These are phyloP conservation scores for Solanum sejunctum DNA, from an alignment of 257 asterid species.

Conservation along the genomic window DNA sequence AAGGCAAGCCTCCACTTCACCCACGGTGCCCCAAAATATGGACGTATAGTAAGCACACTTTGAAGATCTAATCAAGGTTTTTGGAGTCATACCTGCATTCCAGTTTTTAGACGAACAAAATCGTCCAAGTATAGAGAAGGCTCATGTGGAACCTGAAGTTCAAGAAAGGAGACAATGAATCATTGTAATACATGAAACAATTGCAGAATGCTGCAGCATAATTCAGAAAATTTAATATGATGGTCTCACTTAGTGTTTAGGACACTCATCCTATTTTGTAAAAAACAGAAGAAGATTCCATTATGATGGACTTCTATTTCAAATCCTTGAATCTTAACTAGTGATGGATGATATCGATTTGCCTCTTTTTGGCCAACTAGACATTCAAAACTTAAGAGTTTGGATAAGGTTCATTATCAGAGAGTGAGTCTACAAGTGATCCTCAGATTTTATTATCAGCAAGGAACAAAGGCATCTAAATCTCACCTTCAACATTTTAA, in stretches of 20 bases:
- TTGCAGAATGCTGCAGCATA: neutral
- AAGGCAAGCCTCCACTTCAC: too few relatives aligned
- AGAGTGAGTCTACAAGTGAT: neutral
- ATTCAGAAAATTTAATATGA: neutral
- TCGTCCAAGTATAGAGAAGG: slow-evolving; percentile 71
- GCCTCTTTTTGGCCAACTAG: neutral
- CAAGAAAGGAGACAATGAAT: slow-evolving; percentile 3
- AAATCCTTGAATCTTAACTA: neutral
- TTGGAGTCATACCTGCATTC: slow-evolving; percentile 65
- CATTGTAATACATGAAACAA: neutral
- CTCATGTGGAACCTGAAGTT: slow-evolving; percentile 63
- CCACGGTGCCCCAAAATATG: neutral
- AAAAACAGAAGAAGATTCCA: neutral
- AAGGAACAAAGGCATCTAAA: neutral
- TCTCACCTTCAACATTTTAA: slow-evolving; percentile 54
- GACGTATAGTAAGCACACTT: neutral
- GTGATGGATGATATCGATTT: neutral
- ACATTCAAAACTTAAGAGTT: neutral
- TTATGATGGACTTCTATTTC: neutral
- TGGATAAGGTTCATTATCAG: neutral
- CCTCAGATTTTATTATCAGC: neutral
- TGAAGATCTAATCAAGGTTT: neutral
- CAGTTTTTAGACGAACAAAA: slow-evolving; percentile 65
- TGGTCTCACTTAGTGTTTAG: neutral
- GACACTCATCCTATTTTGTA: neutral